These are phyloP conservation scores for Tillandsia fasciculata DNA, from an alignment of 176 grass and related monocot genomes.

Conservation along the genomic window DNA sequence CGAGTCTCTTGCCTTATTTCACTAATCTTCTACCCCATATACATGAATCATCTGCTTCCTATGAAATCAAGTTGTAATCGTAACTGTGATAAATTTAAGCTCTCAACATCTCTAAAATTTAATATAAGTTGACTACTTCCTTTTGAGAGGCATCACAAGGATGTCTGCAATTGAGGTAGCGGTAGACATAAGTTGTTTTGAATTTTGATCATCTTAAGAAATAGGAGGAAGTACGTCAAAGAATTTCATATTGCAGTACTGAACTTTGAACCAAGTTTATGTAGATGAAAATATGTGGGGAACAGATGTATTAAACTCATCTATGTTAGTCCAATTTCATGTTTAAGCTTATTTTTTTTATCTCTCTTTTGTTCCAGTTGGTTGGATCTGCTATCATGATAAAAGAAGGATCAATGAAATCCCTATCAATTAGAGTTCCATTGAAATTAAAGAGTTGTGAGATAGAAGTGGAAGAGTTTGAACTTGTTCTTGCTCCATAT, in stretches of 20 bases:
- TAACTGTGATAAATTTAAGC: background rate
- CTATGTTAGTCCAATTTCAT: no score
- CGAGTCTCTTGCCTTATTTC: no score
- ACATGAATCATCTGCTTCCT: no score
- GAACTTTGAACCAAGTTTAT: background rate
- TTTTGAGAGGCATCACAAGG: background rate
- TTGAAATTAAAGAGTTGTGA: slow-evolving; percentile 53
- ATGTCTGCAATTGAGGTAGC: background rate
- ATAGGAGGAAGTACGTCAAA: background rate
- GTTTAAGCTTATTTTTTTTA: slow-evolving; percentile 7
- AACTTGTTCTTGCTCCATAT: slow-evolving; percentile 67
- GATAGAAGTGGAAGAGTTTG: slow-evolving; percentile 79
- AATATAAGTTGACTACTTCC: background rate
- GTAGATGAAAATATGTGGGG: background rate
- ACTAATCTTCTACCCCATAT: no score
- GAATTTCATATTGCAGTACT: background rate
- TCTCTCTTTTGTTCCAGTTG: slow-evolving; percentile 51
- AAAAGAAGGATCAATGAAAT: slow-evolving; percentile 97
- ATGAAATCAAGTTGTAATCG: no score
- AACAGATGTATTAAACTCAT: no score
- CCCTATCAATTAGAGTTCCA: slow-evolving; percentile 69
- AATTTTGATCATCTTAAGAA: background rate
- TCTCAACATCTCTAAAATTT: background rate
- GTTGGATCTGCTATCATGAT: slow-evolving; percentile 42
- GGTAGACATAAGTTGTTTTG: background rate